A percentile compares a stretch with the other conserved stretches of the same genome.
Evolutionary conservation across 495 filamentous ascomycete species (phyloP).

Genomic region (Hypoxylon fuscum): DNA sequence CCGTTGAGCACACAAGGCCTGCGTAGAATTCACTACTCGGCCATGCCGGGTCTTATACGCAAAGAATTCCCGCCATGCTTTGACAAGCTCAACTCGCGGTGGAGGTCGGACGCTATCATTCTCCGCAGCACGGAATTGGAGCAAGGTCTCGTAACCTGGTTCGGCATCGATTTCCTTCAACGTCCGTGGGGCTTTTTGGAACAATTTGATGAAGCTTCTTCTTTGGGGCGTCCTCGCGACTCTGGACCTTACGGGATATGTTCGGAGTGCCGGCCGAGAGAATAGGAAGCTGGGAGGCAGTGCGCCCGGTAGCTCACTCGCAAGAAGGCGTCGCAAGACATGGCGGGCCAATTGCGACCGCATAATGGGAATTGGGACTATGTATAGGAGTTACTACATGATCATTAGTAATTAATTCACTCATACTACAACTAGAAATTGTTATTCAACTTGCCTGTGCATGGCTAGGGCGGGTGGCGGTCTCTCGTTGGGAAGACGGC

Average conservation of each 20-base stretch:
- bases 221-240: constrained; percentile 45
- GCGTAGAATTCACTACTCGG: constrained; percentile 67
- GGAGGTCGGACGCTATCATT: constrained; percentile 65
- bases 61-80: constrained; percentile 73
- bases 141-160: constrained; percentile 67
- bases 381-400: constrained; percentile 34
- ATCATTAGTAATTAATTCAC: constrained; percentile 30
- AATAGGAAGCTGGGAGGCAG: constrained; percentile 23
- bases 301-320: constrained; percentile 34
- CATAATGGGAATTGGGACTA: constrained; percentile 64
- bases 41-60: constrained; percentile 57
- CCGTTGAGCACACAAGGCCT: constrained; percentile 65
- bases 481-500: constrained; percentile 7
- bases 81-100: constrained; percentile 62
- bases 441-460: constrained; percentile 38
- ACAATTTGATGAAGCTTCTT: constrained; percentile 66
- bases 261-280: constrained; percentile 25
- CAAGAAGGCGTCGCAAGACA: constrained; percentile 48
- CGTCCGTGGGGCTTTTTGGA: constrained; percentile 61
- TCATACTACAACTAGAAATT: neutral
- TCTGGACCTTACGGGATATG: constrained; percentile 35
- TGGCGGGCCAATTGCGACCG: constrained; percentile 74
- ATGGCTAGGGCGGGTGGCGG: constrained; percentile 38
- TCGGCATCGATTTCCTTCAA: constrained; percentile 64
- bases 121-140: constrained; percentile 57